Evolutionary conservation across 495 filamentous ascomycete genomes (phyloP).

Genomic region (Daldinia childiae): DNA sequence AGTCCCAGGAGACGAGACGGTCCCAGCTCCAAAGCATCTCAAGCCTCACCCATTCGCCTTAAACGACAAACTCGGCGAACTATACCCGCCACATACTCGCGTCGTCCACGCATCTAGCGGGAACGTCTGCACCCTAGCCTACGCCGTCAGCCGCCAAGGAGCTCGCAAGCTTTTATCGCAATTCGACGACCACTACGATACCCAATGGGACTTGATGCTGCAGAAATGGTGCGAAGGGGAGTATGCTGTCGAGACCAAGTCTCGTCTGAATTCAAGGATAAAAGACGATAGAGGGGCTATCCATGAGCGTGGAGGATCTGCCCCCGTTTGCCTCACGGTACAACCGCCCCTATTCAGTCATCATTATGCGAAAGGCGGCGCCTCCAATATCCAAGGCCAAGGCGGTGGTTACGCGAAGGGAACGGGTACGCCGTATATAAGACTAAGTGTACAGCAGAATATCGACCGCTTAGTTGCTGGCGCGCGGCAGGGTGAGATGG

Average conservation of each 20-base stretch:
- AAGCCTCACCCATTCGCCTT: constrained; percentile 58
- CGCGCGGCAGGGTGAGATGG: constrained; percentile 28
- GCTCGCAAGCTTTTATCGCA: constrained; percentile 55
- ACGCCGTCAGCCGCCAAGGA: constrained; percentile 56
- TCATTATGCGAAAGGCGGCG: constrained; percentile 50
- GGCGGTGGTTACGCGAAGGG: constrained; percentile 56
- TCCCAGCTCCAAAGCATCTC: constrained; percentile 52
- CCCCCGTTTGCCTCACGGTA: constrained; percentile 54
- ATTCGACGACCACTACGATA: constrained; percentile 50
- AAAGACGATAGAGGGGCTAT: neutral
- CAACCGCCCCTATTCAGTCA: constrained; percentile 61
- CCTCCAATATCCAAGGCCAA: constrained; percentile 56
- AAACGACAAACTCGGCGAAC: constrained; percentile 48
- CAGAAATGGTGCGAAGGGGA: constrained; percentile 57
- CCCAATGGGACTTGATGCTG: constrained; percentile 58
- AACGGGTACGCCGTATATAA: constrained; percentile 56
- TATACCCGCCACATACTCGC: constrained; percentile 55
- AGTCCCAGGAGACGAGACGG: constrained; percentile 51
- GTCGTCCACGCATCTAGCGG: constrained; percentile 54
- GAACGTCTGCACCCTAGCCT: constrained; percentile 58
- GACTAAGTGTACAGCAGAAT: constrained; percentile 56
- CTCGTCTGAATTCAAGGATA: neutral
- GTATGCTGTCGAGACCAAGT: constrained; percentile 10
- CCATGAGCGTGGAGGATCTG: neutral
- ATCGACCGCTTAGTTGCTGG: constrained; percentile 50